Base-by-base conservation (phyloP, 208 protist species). In the Porcisia hertigi region DNA sequence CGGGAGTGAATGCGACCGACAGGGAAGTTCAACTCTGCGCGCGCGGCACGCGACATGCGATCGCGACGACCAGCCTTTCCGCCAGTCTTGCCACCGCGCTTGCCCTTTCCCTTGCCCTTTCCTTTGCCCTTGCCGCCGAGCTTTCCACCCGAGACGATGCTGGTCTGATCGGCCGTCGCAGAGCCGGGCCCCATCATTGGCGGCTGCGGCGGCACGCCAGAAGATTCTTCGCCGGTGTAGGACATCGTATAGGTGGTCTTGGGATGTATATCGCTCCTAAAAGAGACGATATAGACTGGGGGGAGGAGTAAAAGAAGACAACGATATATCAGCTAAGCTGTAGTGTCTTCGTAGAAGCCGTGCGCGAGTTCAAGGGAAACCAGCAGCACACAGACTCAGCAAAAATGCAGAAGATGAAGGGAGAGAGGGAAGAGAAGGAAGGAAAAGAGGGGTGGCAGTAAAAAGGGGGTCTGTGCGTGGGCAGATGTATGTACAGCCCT, bases 1-100 rank as follows among this genome's bases (percentile, higher is more conserved):
- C 97, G 92, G n/a, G 98, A 92, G 89, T 99, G 99, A 74, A 99
- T 99, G 86, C 99, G 93, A 71, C 99, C 99, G 25, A 99, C 98
- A 36, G 99, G 99, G 82, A 98, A 98, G 83, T 97, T 94, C 47
- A 99, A 83, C 55, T 97, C 94, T 3, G 98, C 97, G 20, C 94
- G 90, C 1, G 85, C 87, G 43, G 95, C 94, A 47, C 95, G 92
- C 5, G 94, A 96, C 84, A 97, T 91, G 73, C 91, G 88, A 65
- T 92, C 90, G 49, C 90, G 88, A 63, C 90, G 90, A 18, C 93
- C 94, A 9, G 87, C 92, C 85, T 96, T 97, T 43, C 92, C 93
- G 64, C 92, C 92, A 1, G 91, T 95, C 87, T 97, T 98, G 8
- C 93, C 93, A n/a, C 92, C 92, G 47, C 88, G 85, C 81, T 98